Evolutionary conservation across 139 green algal genomes (phyloP).

Genomic region (Yamagishiella unicocca): DNA sequence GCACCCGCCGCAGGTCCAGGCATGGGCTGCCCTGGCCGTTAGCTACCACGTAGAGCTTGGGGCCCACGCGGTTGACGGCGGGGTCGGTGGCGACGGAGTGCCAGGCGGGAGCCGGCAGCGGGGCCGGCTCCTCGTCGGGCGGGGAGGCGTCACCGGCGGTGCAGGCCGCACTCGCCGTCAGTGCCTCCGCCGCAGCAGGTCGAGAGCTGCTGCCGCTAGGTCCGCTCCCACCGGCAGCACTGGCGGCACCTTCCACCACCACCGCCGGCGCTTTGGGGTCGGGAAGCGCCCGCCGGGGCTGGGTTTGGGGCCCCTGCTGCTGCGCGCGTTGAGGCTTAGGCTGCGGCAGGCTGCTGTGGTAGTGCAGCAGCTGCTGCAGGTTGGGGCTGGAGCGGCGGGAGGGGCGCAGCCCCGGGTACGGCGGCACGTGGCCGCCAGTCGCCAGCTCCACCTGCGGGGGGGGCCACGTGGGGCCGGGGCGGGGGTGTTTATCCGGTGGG

Average conservation of each 20-base stretch:
- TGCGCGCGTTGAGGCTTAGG: not conserved
- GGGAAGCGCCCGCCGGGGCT: not conserved
- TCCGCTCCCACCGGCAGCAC: too few relatives aligned
- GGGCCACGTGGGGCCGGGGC: not conserved
- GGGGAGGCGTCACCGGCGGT: not conserved
- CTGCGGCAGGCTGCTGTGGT: not conserved
- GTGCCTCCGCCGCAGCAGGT: too few relatives aligned
- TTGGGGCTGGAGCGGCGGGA: constrained; percentile 24
- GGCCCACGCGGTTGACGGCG: constrained; percentile 36
- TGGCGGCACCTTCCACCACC: too few relatives aligned
- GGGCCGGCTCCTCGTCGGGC: too few relatives aligned
- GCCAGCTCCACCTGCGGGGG: constrained; percentile 9
- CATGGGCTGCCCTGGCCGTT: constrained; percentile 94
- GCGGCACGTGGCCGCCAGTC: constrained; percentile 43
- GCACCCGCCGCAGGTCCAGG: constrained; percentile 93
- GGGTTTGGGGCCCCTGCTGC: not conserved
- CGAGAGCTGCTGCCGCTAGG: too few relatives aligned
- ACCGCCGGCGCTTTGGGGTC: too few relatives aligned
- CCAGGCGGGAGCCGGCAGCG: constrained; percentile 45
- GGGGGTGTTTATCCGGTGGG: too few relatives aligned
- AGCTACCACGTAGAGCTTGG: constrained; percentile 83
- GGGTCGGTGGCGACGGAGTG: constrained; percentile 38
- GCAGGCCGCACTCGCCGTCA: too few relatives aligned
- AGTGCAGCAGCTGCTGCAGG: constrained; percentile 1
- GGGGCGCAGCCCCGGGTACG: constrained; percentile 43